Base-by-base conservation (phyloP, 2,329 filamentous ascomycete genomes). In the Neofusicoccum laricinum region DNA sequence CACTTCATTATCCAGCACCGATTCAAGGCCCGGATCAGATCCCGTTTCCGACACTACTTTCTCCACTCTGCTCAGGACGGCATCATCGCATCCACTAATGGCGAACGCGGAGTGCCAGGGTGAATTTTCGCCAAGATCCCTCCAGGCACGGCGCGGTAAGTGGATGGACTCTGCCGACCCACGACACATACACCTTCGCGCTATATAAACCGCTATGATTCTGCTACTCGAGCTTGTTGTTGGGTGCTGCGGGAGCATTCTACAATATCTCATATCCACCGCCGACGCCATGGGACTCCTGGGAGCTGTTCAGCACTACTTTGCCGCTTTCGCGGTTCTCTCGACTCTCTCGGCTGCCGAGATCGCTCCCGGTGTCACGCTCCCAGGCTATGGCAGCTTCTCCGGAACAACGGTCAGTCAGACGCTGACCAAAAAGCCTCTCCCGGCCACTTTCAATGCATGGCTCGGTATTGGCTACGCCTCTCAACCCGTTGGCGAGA, bases 391-490 rank as follows among this genome's bases (percentile, higher is more conserved):
- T 66, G 79, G 79, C 48, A 72, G 67, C 0, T 81, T 81, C 66
- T 68, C 71, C 14, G 79, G 79, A 5, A 78, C 73, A 4, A 70
- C 73, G 17, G 63, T 81, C 43, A 71, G 77, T 17, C 70, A 70
- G 45, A 78, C 75, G 11, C 49, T 77, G 17, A 74, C 69, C 49
- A 77, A 74, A 19, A 67, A 69, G 25, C 65, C 66, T 0, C 71
- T 81, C 2, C 70, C 74, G 8, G 66, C 66, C 2, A 65, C 75
- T 0, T 76, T 83, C 1, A 79, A 83, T 66, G 80, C 81, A 0
- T 84, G 81, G 81, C 71, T 83, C 5, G 80, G 80, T 2, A 77
- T 83, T 36, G 78, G 81, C 67, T 84, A 82, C 55, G 76, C 81
- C 0, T 70, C 71, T 0, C 78, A 80, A 34, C 80, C 79, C 0